A percentile compares a stretch with the other conserved stretches of the same genome.
These are phyloP conservation scores for Aspergillus fructus DNA, from an alignment of 2,329 filamentous ascomycete species.

Conservation along the genomic window DNA sequence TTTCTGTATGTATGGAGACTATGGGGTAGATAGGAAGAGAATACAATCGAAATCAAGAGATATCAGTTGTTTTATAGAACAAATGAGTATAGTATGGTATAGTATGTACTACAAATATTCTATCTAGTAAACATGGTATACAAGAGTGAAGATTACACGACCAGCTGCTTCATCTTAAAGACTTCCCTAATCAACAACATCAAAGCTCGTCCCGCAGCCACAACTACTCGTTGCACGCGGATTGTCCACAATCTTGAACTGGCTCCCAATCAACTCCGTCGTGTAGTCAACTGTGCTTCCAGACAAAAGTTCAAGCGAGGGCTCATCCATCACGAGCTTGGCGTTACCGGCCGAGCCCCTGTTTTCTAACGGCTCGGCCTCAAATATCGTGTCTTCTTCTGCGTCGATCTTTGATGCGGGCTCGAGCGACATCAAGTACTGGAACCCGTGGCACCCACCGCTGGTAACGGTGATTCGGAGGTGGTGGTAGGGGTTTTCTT, in stretches of 20 bases:
- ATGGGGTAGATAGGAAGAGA: background rate
- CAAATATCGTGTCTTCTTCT: conserved; percentile 87
- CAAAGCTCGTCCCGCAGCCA: conserved; percentile 96
- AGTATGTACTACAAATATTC: conserved; percentile 9
- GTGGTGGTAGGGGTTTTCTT: conserved; percentile 72
- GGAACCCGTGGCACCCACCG: conserved; percentile 95
- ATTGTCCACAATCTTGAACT: conserved; percentile 97
- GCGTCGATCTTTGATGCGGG: conserved; percentile 54
- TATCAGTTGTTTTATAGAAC: background rate
- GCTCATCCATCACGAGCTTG: conserved; percentile 86
- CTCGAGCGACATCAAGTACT: conserved; percentile 90
- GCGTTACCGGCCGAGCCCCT: conserved; percentile 52
- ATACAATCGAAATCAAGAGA: background rate
- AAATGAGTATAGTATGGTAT: conserved; percentile 10
- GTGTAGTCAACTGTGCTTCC: conserved; percentile 97
- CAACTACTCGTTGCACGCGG: conserved; percentile 89
- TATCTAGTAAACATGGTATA: conserved; percentile 10
- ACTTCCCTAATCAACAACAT: conserved; percentile 66
- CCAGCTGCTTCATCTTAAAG: background rate
- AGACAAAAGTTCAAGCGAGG: conserved; percentile 82
- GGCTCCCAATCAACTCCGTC: conserved; percentile 88
- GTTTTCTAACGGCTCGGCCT: conserved; percentile 52
- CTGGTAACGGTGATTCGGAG: conserved; percentile 91
- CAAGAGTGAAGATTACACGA: conserved; percentile 7
- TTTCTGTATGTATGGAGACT: background rate